Conservation (phyloP, 345 rosid genomes). For the Jatropha curcas region DNA sequence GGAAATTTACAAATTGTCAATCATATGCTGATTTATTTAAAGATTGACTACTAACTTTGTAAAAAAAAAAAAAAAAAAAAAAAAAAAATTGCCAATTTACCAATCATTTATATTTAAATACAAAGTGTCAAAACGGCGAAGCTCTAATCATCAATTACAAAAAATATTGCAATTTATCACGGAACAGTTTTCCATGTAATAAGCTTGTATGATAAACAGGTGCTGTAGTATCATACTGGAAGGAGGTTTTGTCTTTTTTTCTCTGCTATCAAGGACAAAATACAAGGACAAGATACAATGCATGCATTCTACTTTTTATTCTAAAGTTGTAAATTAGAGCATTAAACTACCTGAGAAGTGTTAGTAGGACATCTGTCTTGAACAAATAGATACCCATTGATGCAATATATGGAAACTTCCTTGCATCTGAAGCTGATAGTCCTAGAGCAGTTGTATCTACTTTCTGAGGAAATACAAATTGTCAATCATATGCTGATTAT, state of each 20-base stretch:
- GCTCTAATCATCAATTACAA: too few relatives aligned
- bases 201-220: not conserved
- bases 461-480: constrained; percentile 41
- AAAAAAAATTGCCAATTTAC: too few relatives aligned
- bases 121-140: too few relatives aligned
- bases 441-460: constrained; percentile 66
- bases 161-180: not conserved
- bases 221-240: not conserved
- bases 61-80: too few relatives aligned
- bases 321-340: not conserved
- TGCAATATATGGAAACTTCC: constrained; percentile 63
- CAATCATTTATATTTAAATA: too few relatives aligned
- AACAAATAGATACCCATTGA: constrained; percentile 90
- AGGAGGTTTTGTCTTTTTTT: not conserved
- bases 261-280: not conserved
- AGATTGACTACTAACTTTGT: too few relatives aligned
- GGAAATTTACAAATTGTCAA: too few relatives aligned
- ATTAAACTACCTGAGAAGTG: constrained; percentile 52
- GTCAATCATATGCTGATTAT: not conserved
- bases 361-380: constrained; percentile 65
- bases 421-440: constrained; percentile 57
- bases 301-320: not conserved
- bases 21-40: too few relatives aligned
- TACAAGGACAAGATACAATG: constrained; percentile 1
- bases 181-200: not conserved